These are phyloP conservation scores for Podosphaera aphanis DNA, from an alignment of 2,329 filamentous ascomycete genomes.

Conservation along the genomic window DNA sequence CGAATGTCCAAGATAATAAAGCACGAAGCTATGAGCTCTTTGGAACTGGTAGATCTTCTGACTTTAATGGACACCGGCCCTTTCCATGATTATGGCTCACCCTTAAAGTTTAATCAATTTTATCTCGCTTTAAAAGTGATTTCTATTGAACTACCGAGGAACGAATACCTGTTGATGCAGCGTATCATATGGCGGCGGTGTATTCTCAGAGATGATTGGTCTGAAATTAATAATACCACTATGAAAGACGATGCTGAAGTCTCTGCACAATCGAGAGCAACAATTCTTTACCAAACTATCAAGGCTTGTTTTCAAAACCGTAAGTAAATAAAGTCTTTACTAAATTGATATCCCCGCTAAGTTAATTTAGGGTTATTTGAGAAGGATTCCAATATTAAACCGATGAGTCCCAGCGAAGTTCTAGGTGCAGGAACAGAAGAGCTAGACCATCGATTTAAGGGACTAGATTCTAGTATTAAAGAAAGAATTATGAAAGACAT, in stretches of 20 bases:
- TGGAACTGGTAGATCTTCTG: slow-evolving; percentile 47
- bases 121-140: slow-evolving; percentile 25
- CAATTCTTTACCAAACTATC: slow-evolving; percentile 45
- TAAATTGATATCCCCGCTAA: slow-evolving; percentile 4
- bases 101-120: slow-evolving; percentile 38
- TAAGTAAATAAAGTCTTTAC: slow-evolving; percentile 21
- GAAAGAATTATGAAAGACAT: slow-evolving; percentile 49
- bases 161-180: slow-evolving; percentile 30
- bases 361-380: slow-evolving; percentile 19
- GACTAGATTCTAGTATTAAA: slow-evolving; percentile 38
- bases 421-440: slow-evolving; percentile 36
- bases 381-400: slow-evolving; percentile 20
- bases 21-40: slow-evolving; percentile 45
- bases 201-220: slow-evolving; percentile 69
- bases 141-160: slow-evolving; percentile 25
- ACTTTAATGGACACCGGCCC: slow-evolving; percentile 40
- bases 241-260: slow-evolving; percentile 49
- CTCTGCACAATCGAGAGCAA: slow-evolving; percentile 35
- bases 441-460: slow-evolving; percentile 34
- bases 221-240: slow-evolving; percentile 51
- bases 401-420: slow-evolving; percentile 27
- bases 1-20: slow-evolving; percentile 46
- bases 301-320: slow-evolving; percentile 38
- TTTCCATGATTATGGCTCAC: slow-evolving; percentile 18
- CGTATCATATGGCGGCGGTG: slow-evolving; percentile 71